phyloP scores from a whole-genome alignment of 495 filamentous ascomycete species.

The Penicillium crystallinum region DNA sequence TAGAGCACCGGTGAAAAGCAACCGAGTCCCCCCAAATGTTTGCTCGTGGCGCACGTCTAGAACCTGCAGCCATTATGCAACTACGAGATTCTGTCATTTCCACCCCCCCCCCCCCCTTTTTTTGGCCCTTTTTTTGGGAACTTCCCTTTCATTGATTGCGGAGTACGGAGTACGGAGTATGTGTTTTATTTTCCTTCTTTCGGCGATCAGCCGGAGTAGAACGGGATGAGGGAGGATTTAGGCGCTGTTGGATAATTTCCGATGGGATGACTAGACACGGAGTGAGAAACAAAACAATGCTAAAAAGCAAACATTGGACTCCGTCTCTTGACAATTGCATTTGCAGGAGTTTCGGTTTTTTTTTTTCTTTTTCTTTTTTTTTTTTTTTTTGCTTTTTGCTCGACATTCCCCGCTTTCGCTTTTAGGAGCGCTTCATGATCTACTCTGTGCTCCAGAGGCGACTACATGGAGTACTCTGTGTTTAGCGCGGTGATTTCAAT shows the following conservation, averaged over 20 bases:
- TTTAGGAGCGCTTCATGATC: background rate
- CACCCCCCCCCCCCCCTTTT: background rate
- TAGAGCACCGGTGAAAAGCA: background rate
- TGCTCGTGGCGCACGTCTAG: conserved; percentile 7
- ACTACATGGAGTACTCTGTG: background rate
- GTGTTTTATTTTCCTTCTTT: background rate
- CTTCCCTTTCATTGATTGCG: no score
- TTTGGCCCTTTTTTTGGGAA: background rate
- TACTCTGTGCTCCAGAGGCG: background rate
- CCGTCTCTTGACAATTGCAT: background rate
- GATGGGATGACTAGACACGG: background rate
- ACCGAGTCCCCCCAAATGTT: background rate
- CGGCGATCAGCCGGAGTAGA: background rate
- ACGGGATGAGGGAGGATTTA: background rate
- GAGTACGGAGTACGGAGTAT: no score
- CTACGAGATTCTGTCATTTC: background rate
- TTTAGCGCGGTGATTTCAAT: no score
- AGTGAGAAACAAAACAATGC: background rate
- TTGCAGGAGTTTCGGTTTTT: no score
- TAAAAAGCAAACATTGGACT: background rate
- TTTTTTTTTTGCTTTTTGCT: background rate
- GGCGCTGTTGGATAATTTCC: conserved; percentile 4
- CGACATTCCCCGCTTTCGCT: background rate
- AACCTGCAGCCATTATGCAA: conserved; percentile 8
- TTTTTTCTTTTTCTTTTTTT: background rate